Percentiles rank a stretch among this genome's conserved stretches.
These are phyloP conservation scores for Suillus fuscotomentosus DNA, from an alignment of 768 basidiomycete genomes.

Conservation along the genomic window DNA sequence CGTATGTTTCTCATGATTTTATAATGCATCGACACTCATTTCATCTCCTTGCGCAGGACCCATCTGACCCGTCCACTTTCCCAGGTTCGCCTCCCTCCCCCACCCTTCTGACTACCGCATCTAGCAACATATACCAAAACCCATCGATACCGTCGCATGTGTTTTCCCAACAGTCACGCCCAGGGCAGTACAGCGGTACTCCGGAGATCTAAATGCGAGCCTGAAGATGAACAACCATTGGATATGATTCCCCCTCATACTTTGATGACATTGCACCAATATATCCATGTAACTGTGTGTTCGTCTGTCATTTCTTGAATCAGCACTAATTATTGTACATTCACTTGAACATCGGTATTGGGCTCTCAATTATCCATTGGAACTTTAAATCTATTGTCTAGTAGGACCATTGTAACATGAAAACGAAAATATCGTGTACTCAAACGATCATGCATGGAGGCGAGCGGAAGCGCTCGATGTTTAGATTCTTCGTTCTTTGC, in stretches of 20 bases:
- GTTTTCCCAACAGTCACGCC: constrained; percentile 11
- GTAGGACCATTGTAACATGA: background rate
- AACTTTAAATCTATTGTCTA: background rate
- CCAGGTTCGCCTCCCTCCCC: constrained; percentile 25
- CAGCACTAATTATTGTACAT: background rate
- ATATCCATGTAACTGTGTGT: background rate
- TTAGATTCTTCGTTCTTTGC: background rate
- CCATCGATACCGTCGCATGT: constrained; percentile 10
- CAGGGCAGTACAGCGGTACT: constrained; percentile 20
- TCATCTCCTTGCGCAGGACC: constrained; percentile 25
- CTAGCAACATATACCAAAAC: constrained; percentile 6
- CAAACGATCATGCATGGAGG: background rate
- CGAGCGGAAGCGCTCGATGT: background rate
- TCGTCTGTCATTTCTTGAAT: background rate
- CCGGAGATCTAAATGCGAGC: constrained; percentile 22
- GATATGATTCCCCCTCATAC: background rate
- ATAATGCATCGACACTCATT: background rate
- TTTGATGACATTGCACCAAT: background rate
- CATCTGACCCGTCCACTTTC: constrained; percentile 37
- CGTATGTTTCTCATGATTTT: constrained; percentile 18
- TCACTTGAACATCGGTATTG: background rate
- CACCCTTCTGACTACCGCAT: constrained; percentile 10
- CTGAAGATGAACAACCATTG: background rate
- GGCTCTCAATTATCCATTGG: background rate
- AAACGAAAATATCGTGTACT: background rate